Evolutionary conservation across 371 early-diverging fungal species (phyloP), one percentile per base, ranked within the genome.

Genomic region (Syncephalastrum monosporum): DNA sequence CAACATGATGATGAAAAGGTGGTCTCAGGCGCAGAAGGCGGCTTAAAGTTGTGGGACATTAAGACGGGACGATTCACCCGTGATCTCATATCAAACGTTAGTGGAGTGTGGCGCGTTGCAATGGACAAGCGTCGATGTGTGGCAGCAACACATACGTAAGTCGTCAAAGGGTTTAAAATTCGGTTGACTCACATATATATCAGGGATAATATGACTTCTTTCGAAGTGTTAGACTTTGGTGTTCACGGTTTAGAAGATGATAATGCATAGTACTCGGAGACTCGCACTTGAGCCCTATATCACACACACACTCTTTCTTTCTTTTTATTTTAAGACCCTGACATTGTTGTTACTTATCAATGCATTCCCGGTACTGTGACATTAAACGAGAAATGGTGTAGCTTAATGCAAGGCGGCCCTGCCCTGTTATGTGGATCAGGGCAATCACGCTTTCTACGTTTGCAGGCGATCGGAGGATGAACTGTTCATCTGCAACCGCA

Each of bases 41-140:
- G 90, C 0, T 75, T 97, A 23, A 96, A 96, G 65, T 81, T 97
- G 69, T 97, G 97, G 96, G 92, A 98, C 66, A 83, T 94, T 27
- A 71, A 88, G 63, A 80, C 90, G 10, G 96, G 96, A 4, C 71
- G 77, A 16, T 85, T 85, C 57, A 72, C 90, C 0, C 72, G 92
- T 21, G 93, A 97, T 62, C 64, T 96, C 53, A 65, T 89, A 44
- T 76, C 79, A 0, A 83, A 81, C 5, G 71, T 92, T 17, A 72
- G 80, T n/a, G 89, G 95, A 23, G 94, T 98, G 6, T 99, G 98
- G 95, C 84, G 93, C 60, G 93, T 97, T 13, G 74, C 82, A 29
- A 91, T 94, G 77, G 91, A 95, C 68, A 82, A 87, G 33, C 83
- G 86, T 3, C 72, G 92, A 27, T 88, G 95, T 60, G 91, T 97